Percentiles rank a stretch among this genome's conserved stretches.
phyloP scores from a whole-genome alignment of 163 green algal genomes.

The Volvox carteri region DNA sequence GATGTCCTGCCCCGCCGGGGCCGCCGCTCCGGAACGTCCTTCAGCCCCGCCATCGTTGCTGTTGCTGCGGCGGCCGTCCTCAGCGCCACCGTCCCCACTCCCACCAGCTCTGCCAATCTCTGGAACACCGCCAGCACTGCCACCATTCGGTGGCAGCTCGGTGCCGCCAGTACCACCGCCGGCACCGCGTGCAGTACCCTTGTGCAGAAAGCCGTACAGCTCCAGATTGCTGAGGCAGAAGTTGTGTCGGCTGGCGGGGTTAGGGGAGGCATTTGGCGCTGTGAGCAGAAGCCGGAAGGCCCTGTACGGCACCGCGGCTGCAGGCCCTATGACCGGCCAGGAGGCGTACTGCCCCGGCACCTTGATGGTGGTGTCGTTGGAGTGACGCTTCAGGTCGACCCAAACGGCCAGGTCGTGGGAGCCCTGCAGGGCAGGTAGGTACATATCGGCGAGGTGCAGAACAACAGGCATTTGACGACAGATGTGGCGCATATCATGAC shows the following conservation, averaged over 20 bases:
- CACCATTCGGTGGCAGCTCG: not conserved
- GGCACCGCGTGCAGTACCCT: not conserved
- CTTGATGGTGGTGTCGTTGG: conserved; percentile 76
- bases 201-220: conserved; percentile 86
- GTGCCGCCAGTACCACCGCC: not conserved
- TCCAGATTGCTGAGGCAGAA: conserved; percentile 86
- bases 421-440: conserved; percentile 63
- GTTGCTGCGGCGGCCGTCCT: not conserved
- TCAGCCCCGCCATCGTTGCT: not conserved
- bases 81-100: not conserved
- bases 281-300: conserved; percentile 84
- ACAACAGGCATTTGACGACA: too few species aligned
- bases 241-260: conserved; percentile 55
- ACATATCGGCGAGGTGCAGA: not conserved
- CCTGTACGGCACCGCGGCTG: conserved; percentile 77
- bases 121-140: not conserved
- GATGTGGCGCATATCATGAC: too few species aligned
- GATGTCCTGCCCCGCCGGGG: too few species aligned
- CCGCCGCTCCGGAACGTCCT: not conserved
- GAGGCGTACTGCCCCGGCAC: conserved; percentile 86
- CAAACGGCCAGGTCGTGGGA: conserved; percentile 78
- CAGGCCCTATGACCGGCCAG: conserved; percentile 83
- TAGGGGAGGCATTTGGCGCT: conserved; percentile 67
- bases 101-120: too few species aligned
- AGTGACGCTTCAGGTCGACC: conserved; percentile 80